Conservation (phyloP, 257 asterid species). For the Fraxinus cuspidata region DNA sequence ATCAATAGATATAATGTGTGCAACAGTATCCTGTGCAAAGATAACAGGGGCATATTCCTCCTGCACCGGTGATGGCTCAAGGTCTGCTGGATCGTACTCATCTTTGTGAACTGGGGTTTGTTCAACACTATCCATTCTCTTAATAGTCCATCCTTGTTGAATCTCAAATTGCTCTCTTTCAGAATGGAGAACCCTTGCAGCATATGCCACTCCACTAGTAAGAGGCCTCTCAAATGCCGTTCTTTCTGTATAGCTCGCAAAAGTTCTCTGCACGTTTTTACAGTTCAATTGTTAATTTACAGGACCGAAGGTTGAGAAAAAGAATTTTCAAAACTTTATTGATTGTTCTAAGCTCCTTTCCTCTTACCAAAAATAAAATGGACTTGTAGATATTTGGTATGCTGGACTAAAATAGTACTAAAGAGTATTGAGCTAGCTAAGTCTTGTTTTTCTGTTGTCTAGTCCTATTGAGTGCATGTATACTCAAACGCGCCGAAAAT, state of each 20-base stretch:
- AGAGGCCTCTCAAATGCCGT: slow-evolving; percentile 99
- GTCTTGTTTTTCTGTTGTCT: no score
- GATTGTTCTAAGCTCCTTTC: not conserved
- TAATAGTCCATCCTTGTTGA: slow-evolving; percentile 87
- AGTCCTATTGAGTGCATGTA: no score
- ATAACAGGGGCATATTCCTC: slow-evolving; percentile 96
- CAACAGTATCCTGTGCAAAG: slow-evolving; percentile 95
- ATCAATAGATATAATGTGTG: slow-evolving; percentile 91
- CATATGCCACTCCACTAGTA: slow-evolving; percentile 98
- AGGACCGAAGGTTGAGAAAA: not conserved
- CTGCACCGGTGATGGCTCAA: slow-evolving; percentile 81
- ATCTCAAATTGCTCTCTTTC: slow-evolving; percentile 84
- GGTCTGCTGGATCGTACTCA: slow-evolving; percentile 65
- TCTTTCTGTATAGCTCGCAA: slow-evolving; percentile 78
- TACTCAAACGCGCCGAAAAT: no score
- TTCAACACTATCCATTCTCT: slow-evolving; percentile 80
- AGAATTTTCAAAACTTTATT: no score
- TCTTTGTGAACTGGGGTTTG: slow-evolving; percentile 91
- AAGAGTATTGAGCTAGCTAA: no score
- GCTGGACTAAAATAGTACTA: no score
- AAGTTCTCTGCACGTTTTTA: slow-evolving; percentile 60
- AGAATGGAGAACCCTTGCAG: slow-evolving; percentile 81
- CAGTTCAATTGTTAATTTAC: slow-evolving; percentile 6
- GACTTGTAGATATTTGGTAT: no score
- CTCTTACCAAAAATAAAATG: slow-evolving; percentile 8